Evolutionary conservation across 2,329 filamentous ascomycete genomes (phyloP).

Genomic region (Botrytis pseudocinerea): DNA sequence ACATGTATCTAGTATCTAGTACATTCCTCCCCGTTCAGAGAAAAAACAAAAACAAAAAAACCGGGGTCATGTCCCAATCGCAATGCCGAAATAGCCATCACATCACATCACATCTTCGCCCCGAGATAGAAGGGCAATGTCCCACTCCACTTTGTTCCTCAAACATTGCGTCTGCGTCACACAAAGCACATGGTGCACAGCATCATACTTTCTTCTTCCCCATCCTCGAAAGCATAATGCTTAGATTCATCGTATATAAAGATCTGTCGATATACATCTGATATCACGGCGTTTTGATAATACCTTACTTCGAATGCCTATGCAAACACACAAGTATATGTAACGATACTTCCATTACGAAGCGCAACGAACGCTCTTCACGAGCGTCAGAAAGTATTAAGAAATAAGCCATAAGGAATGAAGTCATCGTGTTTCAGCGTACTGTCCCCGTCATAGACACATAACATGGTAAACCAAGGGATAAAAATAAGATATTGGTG

Average conservation of each 20-base stretch:
- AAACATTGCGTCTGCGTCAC: neutral
- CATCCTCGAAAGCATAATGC: neutral
- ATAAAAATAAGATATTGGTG: neutral
- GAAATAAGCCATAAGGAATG: neutral
- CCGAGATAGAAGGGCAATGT: neutral
- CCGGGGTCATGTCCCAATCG: neutral
- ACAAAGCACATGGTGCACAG: neutral
- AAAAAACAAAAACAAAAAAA: neutral
- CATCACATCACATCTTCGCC: constrained; percentile 5
- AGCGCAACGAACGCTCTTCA: neutral
- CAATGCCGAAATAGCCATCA: neutral
- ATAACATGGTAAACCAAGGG: neutral
- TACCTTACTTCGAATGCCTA: neutral
- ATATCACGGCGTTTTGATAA: neutral
- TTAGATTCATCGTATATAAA: neutral
- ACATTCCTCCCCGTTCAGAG: neutral
- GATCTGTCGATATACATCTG: neutral
- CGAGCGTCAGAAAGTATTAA: neutral
- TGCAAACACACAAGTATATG: neutral
- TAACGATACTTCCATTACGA: neutral
- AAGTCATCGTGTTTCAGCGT: constrained; percentile 8
- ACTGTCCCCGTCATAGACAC: neutral
- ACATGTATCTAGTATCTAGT: neutral
- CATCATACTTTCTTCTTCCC: neutral
- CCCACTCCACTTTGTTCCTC: neutral